phyloP scores from a whole-genome alignment of 495 filamentous ascomycete species.

The Hypoxylon fuscum region DNA sequence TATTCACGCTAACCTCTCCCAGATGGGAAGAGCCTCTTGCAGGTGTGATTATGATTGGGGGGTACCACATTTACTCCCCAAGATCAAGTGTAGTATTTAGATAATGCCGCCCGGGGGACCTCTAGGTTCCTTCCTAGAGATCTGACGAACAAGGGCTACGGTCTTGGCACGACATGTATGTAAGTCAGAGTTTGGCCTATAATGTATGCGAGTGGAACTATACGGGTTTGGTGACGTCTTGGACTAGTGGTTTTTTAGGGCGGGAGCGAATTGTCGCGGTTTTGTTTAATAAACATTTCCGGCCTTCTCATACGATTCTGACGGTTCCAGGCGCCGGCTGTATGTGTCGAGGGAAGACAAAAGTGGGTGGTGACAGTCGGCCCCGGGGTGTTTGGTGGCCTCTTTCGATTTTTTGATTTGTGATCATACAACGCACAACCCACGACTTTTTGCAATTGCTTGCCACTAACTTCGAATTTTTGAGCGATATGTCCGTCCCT shows the following conservation, averaged over 20 bases:
- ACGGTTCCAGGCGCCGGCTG: slow-evolving; percentile 4
- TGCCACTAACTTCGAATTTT: no score
- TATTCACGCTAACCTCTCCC: no score
- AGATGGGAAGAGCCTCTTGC: neutral
- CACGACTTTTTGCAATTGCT: slow-evolving; percentile 1
- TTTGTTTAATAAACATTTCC: neutral
- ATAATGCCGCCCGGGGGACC: neutral
- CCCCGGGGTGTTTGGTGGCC: neutral
- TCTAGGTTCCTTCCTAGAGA: neutral
- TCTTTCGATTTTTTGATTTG: slow-evolving; percentile 40
- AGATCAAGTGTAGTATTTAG: slow-evolving; percentile 1
- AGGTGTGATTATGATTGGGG: neutral
- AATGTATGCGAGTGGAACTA: no score
- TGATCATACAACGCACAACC: slow-evolving; percentile 32
- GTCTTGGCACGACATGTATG: no score
- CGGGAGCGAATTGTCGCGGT: no score
- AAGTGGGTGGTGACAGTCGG: neutral
- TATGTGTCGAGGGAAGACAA: neutral
- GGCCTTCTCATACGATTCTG: slow-evolving; percentile 15
- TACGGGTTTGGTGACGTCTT: no score
- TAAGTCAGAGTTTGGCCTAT: no score
- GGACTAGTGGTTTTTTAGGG: neutral
- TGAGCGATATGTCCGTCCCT: no score
- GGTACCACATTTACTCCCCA: no score
- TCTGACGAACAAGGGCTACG: no score